phyloP scores from a whole-genome alignment of 345 rosid genomes.

The Gossypium stocksii region DNA sequence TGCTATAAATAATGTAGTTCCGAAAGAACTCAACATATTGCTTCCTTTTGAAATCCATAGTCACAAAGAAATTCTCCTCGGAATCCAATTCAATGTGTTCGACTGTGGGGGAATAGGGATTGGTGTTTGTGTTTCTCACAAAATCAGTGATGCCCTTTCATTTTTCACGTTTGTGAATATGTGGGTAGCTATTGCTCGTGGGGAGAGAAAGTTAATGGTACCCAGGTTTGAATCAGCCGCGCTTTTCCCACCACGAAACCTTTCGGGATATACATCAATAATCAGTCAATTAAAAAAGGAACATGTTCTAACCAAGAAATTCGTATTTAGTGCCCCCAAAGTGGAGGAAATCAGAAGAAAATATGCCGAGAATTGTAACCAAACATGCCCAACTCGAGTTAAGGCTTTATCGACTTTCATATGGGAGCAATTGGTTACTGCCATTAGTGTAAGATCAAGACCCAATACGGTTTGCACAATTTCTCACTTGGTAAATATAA shows the following conservation, averaged over 20 bases:
- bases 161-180: conserved; percentile 1
- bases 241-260: background rate
- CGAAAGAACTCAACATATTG: conserved; percentile 19
- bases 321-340: background rate
- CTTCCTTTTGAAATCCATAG: background rate
- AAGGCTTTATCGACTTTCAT: background rate
- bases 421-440: background rate
- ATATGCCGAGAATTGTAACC: background rate
- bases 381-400: conserved; percentile 8
- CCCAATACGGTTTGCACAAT: background rate
- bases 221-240: background rate
- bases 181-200: conserved; percentile 1
- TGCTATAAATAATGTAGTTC: conserved; percentile 6
- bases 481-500: conserved; percentile 26
- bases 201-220: background rate
- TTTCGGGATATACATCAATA: background rate
- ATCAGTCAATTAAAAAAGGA: background rate
- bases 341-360: background rate
- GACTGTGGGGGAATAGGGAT: background rate
- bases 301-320: background rate
- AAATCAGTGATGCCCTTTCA: background rate
- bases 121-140: conserved; percentile 7
- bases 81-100: background rate
- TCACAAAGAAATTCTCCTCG: background rate
- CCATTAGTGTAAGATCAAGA: background rate